Evolutionary conservation across 768 basidiomycete species (phyloP), one percentile per base, ranked within the genome.

Genomic region (Gelatoporia subvermispora): DNA sequence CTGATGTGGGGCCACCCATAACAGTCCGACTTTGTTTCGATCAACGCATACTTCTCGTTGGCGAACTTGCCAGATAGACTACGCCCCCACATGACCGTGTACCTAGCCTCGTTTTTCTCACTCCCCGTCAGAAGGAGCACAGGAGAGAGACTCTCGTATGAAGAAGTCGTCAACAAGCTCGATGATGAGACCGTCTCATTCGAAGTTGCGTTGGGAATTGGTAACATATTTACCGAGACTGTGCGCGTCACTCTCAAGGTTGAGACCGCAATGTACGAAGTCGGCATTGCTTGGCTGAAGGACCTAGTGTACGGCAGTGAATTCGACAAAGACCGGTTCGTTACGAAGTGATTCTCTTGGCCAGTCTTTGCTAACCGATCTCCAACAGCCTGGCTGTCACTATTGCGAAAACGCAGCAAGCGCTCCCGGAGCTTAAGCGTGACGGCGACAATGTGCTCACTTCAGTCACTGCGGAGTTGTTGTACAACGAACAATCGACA

Each of bases 121-220:
- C 74, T 98, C 0, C 93, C 94, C 2, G 77, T 99, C 28, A 78
- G 71, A 41, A 74, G 84, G 25, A 71, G 78, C 35, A 75, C 75
- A 45, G 95, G 94, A 2, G 78, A 84, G 53, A 67, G 69, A 35
- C 69, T 98, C 39, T 72, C 77, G 9, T 89, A 93, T 54, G 96
- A 98, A 67, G 82, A 94, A 47, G 96, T 97, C 22, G 78, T 97
- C 52, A 85, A 94, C 65, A 79, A 81, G 52, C 80, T 99, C 2
- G 93, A 96, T 59, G 78, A 93, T 63, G 86, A 89, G 56, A 97
- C 96, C 0, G 91, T 98, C 21, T 81, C 80, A 2, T 96, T 97
- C 62, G 85, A 87, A 47, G 78, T 77, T 48, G 74, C 74, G 21
- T 72, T 90, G 8, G 91, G 91, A 13, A 61, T 82, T 22, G 54